Evolutionary conservation across 441 rosid species (phyloP), one percentile per base, ranked within the genome.

Genomic region (Brassica balearica): DNA sequence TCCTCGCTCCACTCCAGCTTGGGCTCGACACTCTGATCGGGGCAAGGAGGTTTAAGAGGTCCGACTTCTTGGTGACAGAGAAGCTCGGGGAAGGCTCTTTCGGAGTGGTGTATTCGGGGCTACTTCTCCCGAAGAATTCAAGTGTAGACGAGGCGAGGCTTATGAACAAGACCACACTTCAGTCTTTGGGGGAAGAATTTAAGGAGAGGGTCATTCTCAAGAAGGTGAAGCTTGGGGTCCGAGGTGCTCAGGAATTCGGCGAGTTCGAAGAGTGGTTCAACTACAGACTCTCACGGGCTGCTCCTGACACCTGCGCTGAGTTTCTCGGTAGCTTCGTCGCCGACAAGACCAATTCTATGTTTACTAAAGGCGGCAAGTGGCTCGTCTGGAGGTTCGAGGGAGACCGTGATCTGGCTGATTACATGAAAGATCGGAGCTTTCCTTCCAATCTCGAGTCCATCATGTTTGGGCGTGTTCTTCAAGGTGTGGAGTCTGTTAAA

Each of bases 341-440:
- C 81, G 97, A 95, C 80, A 77, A 74, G 83, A 91, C 94, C 60
- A 89, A 78, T 73, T 80, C 91, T 5, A 86, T 80, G 69, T 95
- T 84, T 77, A 85, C 88, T 0, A 90, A 88, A 82, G 98, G 97
- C 61, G 99, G 87, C n/a, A 95, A 92, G 80, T 95, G 99, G 97
- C 99, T 95, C 38, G 98, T 95, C 59, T 95, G 99, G 99, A 93
- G 88, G 86, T 95, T 91, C 80, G 99, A 95, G 98, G 99, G 98
- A 61, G 92, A 95, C 86, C 90, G 79, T 48, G 89, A 81, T 61
- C 99, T 95, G 53, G 94, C 86, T 59, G 96, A 92, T 84, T 93
- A 92, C 88, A 86, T 95, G 94, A 91, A 85, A 86, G 97, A 89
- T 62, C 89, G 96, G 14, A 90, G 74, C 85, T 95, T 95, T 68